These are phyloP conservation scores for Phytophthora foliorum DNA, from an alignment of 352 stramenopile species.

Conservation along the genomic window DNA sequence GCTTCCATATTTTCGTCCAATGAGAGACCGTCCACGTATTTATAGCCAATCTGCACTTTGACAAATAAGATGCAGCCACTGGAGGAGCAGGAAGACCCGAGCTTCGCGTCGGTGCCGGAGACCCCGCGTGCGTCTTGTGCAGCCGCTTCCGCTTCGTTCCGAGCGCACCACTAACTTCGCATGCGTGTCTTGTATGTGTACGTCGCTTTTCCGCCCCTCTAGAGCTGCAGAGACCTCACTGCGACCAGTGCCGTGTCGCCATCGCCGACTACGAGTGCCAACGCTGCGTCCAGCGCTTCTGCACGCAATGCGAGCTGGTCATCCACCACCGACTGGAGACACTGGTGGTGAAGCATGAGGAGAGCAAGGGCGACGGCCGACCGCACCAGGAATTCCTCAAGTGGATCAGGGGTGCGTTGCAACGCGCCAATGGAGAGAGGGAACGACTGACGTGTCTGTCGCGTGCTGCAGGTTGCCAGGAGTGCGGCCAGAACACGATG, in stretches of 20 bases:
- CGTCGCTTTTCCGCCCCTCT: neutral
- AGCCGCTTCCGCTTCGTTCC: neutral
- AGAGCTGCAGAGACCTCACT: constrained; percentile 64
- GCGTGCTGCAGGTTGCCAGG: constrained; percentile 55
- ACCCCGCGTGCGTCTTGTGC: constrained; percentile 34
- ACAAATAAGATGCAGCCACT: constrained; percentile 38
- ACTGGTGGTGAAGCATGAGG: constrained; percentile 41
- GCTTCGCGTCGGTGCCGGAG: constrained; percentile 47
- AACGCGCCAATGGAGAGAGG: neutral
- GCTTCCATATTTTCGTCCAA: constrained; percentile 18
- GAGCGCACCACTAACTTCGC: neutral
- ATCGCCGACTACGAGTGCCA: constrained; percentile 58
- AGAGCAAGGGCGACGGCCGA: constrained; percentile 56
- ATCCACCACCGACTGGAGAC: constrained; percentile 50
- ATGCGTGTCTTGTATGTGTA: constrained; percentile 4
- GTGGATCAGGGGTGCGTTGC: constrained; percentile 52
- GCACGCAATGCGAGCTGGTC: constrained; percentile 49
- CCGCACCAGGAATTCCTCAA: constrained; percentile 59
- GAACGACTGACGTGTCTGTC: constrained; percentile 9
- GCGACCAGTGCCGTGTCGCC: constrained; percentile 44
- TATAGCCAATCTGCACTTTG: constrained; percentile 8
- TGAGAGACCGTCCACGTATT: neutral
- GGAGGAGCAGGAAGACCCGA: constrained; percentile 48
- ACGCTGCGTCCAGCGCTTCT: constrained; percentile 59
- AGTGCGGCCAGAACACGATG: constrained; percentile 47